These are phyloP conservation scores for Adansonia gregorii DNA, from an alignment of 441 rosid genomes.

Conservation along the genomic window DNA sequence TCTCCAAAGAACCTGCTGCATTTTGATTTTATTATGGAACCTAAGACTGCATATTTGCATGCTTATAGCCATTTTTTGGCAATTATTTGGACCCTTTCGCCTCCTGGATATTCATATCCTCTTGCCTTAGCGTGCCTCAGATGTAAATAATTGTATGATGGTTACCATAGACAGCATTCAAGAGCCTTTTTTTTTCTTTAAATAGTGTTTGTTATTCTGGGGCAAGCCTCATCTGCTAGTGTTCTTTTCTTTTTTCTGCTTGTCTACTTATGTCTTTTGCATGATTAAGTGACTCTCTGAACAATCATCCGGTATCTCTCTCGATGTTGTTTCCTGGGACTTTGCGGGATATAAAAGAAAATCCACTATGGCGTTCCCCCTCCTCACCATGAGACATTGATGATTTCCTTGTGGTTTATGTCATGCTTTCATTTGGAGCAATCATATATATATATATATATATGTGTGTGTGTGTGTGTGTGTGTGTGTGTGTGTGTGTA, in stretches of 20 bases:
- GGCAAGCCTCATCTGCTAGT: not conserved
- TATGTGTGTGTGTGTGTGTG: not conserved
- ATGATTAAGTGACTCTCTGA: not conserved
- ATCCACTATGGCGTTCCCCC: not conserved
- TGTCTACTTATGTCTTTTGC: not conserved
- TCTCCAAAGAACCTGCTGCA: not conserved
- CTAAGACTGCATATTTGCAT: not conserved
- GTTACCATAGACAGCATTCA: not conserved
- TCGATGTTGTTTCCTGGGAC: not conserved
- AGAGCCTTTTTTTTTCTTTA: conserved; percentile 10
- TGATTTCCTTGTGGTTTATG: conserved; percentile 16
- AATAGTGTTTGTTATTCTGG: not conserved
- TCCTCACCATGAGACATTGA: not conserved
- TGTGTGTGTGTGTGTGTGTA: not conserved
- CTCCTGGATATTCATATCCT: not conserved
- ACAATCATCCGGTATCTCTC: not conserved
- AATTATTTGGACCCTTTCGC: not conserved
- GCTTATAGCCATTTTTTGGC: not conserved
- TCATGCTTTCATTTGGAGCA: not conserved
- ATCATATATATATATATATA: not conserved
- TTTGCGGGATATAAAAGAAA: not conserved
- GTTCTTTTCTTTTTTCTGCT: not conserved
- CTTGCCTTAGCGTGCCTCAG: not conserved
- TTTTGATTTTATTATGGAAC: not conserved
- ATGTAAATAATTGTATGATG: not conserved